These are phyloP conservation scores for Lolium perenne DNA, from an alignment of 176 grass and related monocot genomes.

Conservation along the genomic window DNA sequence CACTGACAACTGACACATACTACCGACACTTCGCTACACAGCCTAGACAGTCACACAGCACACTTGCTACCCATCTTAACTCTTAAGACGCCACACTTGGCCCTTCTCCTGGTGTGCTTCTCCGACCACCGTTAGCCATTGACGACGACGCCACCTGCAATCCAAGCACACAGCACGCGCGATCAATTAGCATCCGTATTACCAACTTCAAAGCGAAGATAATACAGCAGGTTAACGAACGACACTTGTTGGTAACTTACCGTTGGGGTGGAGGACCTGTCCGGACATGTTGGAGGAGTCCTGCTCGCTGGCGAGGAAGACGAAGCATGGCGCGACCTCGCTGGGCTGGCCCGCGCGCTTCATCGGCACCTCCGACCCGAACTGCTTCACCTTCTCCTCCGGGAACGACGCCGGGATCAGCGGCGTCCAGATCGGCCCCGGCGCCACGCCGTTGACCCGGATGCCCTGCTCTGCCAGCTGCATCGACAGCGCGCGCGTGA, in stretches of 20 bases:
- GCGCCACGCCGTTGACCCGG: constrained; percentile 71
- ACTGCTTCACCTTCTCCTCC: constrained; percentile 57
- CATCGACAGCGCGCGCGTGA: constrained; percentile 67
- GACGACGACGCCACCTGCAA: constrained; percentile 6
- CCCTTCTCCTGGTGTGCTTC: background rate
- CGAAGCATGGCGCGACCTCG: constrained; percentile 71
- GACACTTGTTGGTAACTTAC: background rate
- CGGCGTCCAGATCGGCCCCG: constrained; percentile 80
- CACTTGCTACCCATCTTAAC: background rate
- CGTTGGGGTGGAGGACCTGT: constrained; percentile 84
- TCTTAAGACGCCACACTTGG: background rate
- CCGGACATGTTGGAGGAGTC: constrained; percentile 82
- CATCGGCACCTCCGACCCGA: constrained; percentile 67
- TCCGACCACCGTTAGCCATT: background rate
- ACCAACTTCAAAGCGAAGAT: background rate
- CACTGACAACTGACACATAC: background rate
- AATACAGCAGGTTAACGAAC: background rate
- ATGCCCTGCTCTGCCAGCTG: constrained; percentile 63
- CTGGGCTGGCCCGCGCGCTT: constrained; percentile 57
- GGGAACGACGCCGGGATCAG: constrained; percentile 68
- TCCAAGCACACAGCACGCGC: background rate
- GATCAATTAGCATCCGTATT: background rate
- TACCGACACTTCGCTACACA: background rate
- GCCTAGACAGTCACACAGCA: background rate
- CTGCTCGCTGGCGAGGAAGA: constrained; percentile 70